Conservation (phyloP, 352 stramenopile species). For the Blastocystis sp. region DNA sequence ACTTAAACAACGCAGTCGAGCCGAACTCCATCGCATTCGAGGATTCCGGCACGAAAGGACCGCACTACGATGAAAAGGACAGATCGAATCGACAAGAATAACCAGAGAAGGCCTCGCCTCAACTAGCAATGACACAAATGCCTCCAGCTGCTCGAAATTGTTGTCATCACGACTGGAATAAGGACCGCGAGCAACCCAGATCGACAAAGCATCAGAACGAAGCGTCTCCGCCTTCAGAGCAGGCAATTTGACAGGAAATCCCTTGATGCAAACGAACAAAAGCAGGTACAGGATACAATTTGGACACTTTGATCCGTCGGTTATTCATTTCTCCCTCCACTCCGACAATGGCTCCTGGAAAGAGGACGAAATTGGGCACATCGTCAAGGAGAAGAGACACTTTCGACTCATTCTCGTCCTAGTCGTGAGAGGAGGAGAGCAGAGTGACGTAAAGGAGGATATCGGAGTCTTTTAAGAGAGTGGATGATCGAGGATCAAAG, state of each 20-base stretch:
- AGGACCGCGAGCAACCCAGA: slow-evolving; percentile 20
- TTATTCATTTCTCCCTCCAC: slow-evolving; percentile 49
- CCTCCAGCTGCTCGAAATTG: neutral
- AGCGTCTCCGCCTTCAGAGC: neutral
- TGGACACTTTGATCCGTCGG: neutral
- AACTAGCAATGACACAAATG: neutral
- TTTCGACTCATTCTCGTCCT: slow-evolving; percentile 29
- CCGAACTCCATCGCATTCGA: neutral
- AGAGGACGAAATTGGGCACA: neutral
- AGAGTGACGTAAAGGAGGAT: neutral
- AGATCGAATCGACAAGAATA: neutral
- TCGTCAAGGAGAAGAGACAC: neutral
- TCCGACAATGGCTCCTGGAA: slow-evolving; percentile 6
- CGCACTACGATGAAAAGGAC: neutral
- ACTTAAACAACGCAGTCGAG: neutral
- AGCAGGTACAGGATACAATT: neutral
- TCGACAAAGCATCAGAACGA: neutral
- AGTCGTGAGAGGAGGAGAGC: neutral
- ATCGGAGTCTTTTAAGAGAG: neutral
- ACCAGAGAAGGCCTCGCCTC: neutral
- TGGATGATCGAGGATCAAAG: neutral
- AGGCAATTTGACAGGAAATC: neutral
- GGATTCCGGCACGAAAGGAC: neutral
- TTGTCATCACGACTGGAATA: slow-evolving; percentile 24
- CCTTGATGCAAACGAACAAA: neutral